Evolutionary conservation across 2,329 filamentous ascomycete genomes (phyloP).

Genomic region (Purpureocillium lavendulum): DNA sequence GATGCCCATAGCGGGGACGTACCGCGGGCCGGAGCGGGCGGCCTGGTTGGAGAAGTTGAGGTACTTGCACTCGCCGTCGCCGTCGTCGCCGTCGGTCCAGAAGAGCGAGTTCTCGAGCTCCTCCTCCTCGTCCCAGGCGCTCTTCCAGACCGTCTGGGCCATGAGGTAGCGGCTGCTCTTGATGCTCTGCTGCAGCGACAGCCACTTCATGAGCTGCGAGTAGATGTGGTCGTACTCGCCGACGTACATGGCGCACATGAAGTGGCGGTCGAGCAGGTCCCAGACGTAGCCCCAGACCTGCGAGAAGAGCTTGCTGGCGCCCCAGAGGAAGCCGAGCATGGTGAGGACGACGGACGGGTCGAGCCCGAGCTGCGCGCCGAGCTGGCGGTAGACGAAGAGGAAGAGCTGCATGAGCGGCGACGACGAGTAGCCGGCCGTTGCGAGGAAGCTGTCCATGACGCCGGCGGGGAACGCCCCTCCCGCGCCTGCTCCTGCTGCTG

Average conservation of each 20-base stretch:
- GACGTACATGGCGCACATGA: slow-evolving; percentile 45
- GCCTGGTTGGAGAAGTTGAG: slow-evolving; percentile 54
- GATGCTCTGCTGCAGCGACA: slow-evolving; percentile 43
- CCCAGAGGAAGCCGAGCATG: slow-evolving; percentile 38
- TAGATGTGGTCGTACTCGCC: slow-evolving; percentile 50
- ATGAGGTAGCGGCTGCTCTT: slow-evolving; percentile 42
- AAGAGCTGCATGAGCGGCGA: slow-evolving; percentile 33
- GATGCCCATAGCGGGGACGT: slow-evolving; percentile 42
- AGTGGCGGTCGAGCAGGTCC: slow-evolving; percentile 30
- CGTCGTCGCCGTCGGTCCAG: slow-evolving; percentile 29
- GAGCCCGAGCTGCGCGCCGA: slow-evolving; percentile 36
- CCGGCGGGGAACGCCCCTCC: slow-evolving; percentile 14
- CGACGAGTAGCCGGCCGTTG: slow-evolving; percentile 33
- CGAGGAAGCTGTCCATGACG: slow-evolving; percentile 35
- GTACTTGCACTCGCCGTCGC: slow-evolving; percentile 28
- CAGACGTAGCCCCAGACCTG: slow-evolving; percentile 26
- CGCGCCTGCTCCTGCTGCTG: too few relatives aligned
- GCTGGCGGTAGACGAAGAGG: slow-evolving; percentile 35
- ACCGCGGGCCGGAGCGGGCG: slow-evolving; percentile 32
- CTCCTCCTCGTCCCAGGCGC: slow-evolving; percentile 48
- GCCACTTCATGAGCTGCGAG: slow-evolving; percentile 48
- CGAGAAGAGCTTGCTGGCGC: slow-evolving; percentile 25
- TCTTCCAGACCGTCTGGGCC: slow-evolving; percentile 46
- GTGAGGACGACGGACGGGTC: slow-evolving; percentile 40
- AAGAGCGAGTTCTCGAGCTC: slow-evolving; percentile 29